Base-by-base conservation (phyloP, 2,329 filamentous ascomycete genomes). In the Zalaria obscura region DNA sequence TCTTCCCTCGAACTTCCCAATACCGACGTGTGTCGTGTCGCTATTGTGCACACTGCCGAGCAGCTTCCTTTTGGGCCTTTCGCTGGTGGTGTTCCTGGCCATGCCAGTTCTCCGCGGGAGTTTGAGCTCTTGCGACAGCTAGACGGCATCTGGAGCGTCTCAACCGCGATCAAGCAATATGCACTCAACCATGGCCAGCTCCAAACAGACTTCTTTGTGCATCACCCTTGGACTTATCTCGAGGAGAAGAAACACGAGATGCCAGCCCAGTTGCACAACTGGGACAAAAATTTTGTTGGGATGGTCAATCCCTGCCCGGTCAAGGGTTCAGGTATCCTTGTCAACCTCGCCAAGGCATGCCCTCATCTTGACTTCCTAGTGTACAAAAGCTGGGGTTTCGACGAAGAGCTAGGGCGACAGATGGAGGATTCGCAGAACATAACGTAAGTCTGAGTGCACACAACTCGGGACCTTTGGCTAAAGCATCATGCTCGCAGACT, bases 171-270 rank as follows among this genome's bases (percentile, higher is more conserved):
- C 18, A 18, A 18, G 18, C 18, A 18, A 9, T 50, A 50, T 32
- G 41, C 47, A 4, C 34, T 37, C n/a, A 18, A 49, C 11, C 27
- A 49, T 29, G 45, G 48, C 9, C 40, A 45, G 10, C 38, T 50
- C 3, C 32, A 47, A 8, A 45, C 45, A 1, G 40, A 40, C 4
- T 49, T 46, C 39, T 42, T 44, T 9, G 36, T 43, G 8, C 43
- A 48, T 33, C 48, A 49, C 36, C 45, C 47, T 1, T 50, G 48
- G 48, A 49, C 41, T 6, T 50, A 50, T 28, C 41, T 46, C 11
- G 45, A 48, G 25, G 40, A 39, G 9, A 40, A 43, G 27, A 48
- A 40, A 3, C 40, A 42, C 25, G 27, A 39, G 11, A 34, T 45
- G 31, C 48, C 47, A 4, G n/a, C 33, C 8, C 29, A 40, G 8